Base-by-base conservation (phyloP, 768 basidiomycete genomes). In the Chiua virens region DNA sequence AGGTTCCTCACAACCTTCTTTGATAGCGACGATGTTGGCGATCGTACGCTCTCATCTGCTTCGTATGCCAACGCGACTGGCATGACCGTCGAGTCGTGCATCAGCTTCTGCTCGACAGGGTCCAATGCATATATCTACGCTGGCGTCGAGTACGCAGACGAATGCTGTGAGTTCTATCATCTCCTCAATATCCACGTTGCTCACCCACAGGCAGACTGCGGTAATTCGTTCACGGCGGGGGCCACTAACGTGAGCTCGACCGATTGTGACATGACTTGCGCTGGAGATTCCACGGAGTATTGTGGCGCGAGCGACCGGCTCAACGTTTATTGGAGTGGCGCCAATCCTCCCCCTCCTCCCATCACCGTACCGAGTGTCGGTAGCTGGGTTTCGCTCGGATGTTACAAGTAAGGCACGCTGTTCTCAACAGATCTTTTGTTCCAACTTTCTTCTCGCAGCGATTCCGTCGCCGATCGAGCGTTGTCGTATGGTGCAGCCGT, bases 331-430 rank as follows among this genome's bases (percentile, higher is more conserved):
- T 81, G 76, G 78, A 86, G 76, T 55, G 86, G 86, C 17, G 66
- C 67, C 27, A 48, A 72, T 13, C 82, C 86, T 23, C 81, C 87
- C 14, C 56, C 81, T 0, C 66, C 15, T 35, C 86, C 88, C 0
- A 55, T 70, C 17, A 80, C 79, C 21, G 75, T 79, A 0, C 71
- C 77, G 5, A 78, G 65, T 42, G 76, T 85, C 27, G 87, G 85
- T 5, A 71, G 77, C 25, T 90, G 88, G 87, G 63, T 70, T 7
- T 84, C 81, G 0, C 75, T 89, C 27, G 89, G 89, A n/a, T 91
- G 89, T 64, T 89, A 79, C 71, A 84, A 72, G 87, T 86, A 59
- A 52, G 75, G 9, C n/a, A 3, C 8, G 6, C 18, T 27, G 22
- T 14, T 7, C 60, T 22, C 23, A 4, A 5, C 9, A n/a, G 30